Evolutionary conservation across 306 rosid species (phyloP).

Genomic region (Cicer pinnatifidum): DNA sequence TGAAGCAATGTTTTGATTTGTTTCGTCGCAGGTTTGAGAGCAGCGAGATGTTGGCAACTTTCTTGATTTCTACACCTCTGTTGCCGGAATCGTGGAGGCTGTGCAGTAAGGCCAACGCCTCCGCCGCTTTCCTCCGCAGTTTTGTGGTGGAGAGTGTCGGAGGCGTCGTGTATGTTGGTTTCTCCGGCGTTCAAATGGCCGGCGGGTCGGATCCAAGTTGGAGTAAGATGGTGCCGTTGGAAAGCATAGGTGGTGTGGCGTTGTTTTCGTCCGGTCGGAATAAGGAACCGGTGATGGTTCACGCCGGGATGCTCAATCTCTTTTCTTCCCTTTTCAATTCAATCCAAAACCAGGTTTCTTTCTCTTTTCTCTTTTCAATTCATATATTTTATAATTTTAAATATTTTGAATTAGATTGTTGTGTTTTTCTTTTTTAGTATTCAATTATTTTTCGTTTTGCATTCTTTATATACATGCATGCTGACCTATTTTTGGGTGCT

Average conservation of each 20-base stretch:
- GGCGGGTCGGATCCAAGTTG: slow-evolving; percentile 28
- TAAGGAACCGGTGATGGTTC: slow-evolving; percentile 65
- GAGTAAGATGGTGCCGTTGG: slow-evolving; percentile 54
- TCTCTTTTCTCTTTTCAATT: slow-evolving; percentile 10
- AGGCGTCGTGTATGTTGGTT: slow-evolving; percentile 60
- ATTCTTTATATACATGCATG: too few species aligned
- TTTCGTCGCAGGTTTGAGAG: slow-evolving; percentile 60
- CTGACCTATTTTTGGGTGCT: too few species aligned
- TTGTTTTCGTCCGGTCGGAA: slow-evolving; percentile 48
- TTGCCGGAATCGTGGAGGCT: slow-evolving; percentile 77
- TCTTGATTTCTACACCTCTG: slow-evolving; percentile 72
- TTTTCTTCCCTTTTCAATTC: slow-evolving; percentile 49
- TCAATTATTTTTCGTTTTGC: too few species aligned
- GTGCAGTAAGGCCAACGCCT: slow-evolving; percentile 61
- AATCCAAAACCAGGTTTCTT: slow-evolving; percentile 64
- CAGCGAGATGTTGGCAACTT: slow-evolving; percentile 70
- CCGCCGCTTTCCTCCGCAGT: slow-evolving; percentile 40
- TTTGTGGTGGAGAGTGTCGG: slow-evolving; percentile 52
- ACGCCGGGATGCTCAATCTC: slow-evolving; percentile 59
- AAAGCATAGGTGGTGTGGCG: slow-evolving; percentile 45
- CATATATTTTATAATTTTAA: background rate
- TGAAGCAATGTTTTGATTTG: background rate
- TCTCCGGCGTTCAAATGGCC: slow-evolving; percentile 62
- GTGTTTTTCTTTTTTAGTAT: too few species aligned
- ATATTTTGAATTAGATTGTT: too few species aligned